phyloP scores from a whole-genome alignment of 768 basidiomycete species.

The Pleurotus eryngii region DNA sequence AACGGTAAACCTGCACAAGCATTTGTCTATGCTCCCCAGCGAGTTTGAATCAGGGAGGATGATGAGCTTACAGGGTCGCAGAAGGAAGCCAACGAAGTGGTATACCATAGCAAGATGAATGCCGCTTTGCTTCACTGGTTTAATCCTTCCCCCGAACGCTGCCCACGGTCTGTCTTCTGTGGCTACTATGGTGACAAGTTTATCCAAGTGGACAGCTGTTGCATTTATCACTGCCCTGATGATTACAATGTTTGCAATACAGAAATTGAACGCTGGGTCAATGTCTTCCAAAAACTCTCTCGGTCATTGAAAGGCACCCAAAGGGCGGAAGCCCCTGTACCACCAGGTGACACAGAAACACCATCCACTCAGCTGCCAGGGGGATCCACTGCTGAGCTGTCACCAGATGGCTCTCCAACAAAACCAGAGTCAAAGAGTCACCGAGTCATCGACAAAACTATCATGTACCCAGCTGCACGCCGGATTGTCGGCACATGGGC shows the following conservation, averaged over 20 bases:
- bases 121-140: neutral
- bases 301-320: neutral
- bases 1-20: slow-evolving; percentile 15
- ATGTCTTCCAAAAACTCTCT: neutral
- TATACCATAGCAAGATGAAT: too few species aligned
- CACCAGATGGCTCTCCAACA: too few species aligned
- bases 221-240: neutral
- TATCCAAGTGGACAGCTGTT: neutral
- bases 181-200: neutral
- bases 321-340: neutral
- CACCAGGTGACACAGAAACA: too few species aligned
- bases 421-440: neutral
- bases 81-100: too few species aligned
- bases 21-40: slow-evolving; percentile 19
- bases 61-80: too few species aligned
- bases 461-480: neutral
- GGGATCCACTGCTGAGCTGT: too few species aligned
- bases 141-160: neutral
- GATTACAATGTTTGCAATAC: neutral
- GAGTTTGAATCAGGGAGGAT: neutral
- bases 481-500: neutral
- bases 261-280: neutral
- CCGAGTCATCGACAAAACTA: neutral
- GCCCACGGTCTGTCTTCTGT: neutral
- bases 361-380: too few species aligned